Evolutionary conservation across 805 yeast species (phyloP).

Genomic region (Starmerella scarabaei): DNA sequence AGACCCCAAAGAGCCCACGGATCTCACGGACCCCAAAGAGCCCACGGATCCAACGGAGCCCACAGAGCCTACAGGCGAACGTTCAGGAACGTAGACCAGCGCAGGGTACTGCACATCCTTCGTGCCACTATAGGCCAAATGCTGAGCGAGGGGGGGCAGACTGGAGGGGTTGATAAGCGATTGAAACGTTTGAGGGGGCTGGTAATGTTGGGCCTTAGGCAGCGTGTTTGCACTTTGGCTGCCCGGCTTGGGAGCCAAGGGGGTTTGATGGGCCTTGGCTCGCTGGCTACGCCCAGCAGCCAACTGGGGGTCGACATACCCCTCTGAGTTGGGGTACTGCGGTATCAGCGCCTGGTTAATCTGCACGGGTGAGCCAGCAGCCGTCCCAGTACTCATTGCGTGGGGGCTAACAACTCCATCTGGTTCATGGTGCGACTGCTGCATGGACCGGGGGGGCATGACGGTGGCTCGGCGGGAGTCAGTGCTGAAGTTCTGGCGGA

Average conservation of each 20-base stretch:
- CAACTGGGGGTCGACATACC: too few relatives aligned
- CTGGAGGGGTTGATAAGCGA: too few relatives aligned
- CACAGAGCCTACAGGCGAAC: background rate
- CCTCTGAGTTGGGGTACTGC: background rate
- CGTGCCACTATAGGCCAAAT: background rate
- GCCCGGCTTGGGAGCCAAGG: background rate
- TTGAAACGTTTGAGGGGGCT: background rate
- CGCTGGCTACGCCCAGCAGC: background rate
- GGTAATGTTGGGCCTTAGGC: background rate
- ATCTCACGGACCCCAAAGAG: background rate
- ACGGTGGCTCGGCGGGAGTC: background rate
- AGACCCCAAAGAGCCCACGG: background rate
- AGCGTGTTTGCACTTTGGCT: background rate
- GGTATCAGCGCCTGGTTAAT: background rate
- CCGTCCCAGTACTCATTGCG: too few relatives aligned
- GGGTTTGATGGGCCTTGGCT: background rate
- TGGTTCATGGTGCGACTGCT: background rate
- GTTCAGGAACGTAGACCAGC: background rate
- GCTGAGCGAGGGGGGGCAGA: background rate
- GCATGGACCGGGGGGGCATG: background rate
- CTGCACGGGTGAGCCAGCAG: background rate
- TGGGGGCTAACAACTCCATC: background rate
- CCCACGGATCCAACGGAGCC: background rate
- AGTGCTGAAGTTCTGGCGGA: background rate
- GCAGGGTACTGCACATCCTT: background rate